Conservation (phyloP, 805 yeast species). For the Yarrowia divulgata region DNA sequence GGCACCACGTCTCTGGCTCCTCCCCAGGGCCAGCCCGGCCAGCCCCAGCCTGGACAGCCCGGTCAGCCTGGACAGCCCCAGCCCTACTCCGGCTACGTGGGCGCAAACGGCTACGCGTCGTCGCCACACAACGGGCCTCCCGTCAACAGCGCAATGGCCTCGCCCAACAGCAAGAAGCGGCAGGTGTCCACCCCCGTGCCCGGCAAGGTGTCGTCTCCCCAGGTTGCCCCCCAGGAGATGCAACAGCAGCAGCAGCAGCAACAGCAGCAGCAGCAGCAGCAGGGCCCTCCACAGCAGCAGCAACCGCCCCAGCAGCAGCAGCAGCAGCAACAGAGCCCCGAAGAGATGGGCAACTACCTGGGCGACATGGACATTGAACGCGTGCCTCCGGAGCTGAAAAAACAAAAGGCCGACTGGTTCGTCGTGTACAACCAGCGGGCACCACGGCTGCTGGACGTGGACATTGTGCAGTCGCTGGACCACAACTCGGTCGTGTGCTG, state of each 20-base stretch:
- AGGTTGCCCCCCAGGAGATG: slow-evolving; percentile 31
- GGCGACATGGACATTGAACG: slow-evolving; percentile 77
- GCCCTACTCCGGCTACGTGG: slow-evolving; percentile 42
- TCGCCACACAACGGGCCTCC: slow-evolving; percentile 41
- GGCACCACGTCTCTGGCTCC: slow-evolving; percentile 40
- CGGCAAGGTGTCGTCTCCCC: slow-evolving; percentile 32
- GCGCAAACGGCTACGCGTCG: slow-evolving; percentile 29
- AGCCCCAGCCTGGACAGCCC: slow-evolving; percentile 42
- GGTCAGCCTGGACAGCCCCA: slow-evolving; percentile 42
- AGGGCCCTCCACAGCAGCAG: slow-evolving; percentile 42
- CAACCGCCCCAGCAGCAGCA: slow-evolving; percentile 44
- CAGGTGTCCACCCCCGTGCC: slow-evolving; percentile 40
- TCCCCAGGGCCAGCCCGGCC: slow-evolving; percentile 41
- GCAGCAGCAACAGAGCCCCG: slow-evolving; percentile 44
- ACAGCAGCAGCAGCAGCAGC: slow-evolving; percentile 44
- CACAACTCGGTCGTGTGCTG: slow-evolving; percentile 97
- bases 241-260: slow-evolving; percentile 47
- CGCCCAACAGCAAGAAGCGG: slow-evolving; percentile 40
- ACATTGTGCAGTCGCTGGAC: slow-evolving; percentile 85
- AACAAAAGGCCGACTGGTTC: slow-evolving; percentile 83
- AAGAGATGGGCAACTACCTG: slow-evolving; percentile 49
- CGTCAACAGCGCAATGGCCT: slow-evolving; percentile 41
- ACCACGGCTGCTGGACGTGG: slow-evolving; percentile 78
- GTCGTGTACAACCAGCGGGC: slow-evolving; percentile 90
- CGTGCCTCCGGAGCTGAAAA: slow-evolving; percentile 78